These are phyloP conservation scores for Trichoderma afroharzianum DNA, from an alignment of 2,329 filamentous ascomycete species.

Conservation along the genomic window DNA sequence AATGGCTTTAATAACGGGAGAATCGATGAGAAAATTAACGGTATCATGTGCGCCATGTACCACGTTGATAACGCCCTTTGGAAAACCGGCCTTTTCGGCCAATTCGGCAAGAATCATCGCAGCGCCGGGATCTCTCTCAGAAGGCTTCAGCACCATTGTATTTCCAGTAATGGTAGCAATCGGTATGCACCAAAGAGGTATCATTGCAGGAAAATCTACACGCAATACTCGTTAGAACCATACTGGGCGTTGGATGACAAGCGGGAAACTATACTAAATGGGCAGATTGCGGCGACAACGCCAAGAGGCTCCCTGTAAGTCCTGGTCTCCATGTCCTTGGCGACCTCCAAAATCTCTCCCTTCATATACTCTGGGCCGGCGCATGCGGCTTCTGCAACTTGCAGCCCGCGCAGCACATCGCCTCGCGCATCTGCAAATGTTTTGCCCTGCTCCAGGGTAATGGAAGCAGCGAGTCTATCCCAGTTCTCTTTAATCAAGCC, in stretches of 20 bases:
- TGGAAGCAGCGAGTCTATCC: neutral
- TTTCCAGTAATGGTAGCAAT: neutral
- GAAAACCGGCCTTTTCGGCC: neutral
- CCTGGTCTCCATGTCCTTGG: neutral
- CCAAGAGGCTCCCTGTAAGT: neutral
- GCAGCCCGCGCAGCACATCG: neutral
- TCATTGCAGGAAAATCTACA: neutral
- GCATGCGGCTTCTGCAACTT: neutral
- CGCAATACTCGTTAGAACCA: neutral
- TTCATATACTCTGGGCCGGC: neutral
- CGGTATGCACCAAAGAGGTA: neutral
- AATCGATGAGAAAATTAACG: neutral
- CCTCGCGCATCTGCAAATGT: neutral
- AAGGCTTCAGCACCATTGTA: neutral
- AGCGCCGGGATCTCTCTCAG: neutral
- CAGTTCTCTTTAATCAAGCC: neutral
- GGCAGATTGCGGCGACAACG: neutral
- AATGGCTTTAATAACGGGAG: neutral
- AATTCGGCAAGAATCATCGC: neutral
- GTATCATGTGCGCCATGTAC: neutral
- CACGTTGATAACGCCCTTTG: neutral
- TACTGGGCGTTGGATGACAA: no score
- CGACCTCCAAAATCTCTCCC: neutral
- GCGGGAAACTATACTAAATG: neutral
- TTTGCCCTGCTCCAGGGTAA: neutral